Evolutionary conservation across 129 eudicot genomes (phyloP).

Genomic region (Silybum marianum): DNA sequence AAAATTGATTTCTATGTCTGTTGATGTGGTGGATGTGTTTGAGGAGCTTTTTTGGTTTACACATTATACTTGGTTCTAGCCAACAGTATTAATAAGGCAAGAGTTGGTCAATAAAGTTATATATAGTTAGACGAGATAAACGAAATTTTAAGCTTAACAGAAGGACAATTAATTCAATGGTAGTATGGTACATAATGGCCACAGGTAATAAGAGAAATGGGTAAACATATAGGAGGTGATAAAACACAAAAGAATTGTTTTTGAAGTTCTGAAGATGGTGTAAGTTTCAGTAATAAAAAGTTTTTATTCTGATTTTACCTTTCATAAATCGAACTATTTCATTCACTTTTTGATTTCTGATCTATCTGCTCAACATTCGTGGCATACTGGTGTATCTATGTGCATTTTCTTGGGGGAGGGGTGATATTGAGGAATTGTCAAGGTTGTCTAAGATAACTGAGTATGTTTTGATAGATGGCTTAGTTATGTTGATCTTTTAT

Average conservation of each 20-base stretch:
- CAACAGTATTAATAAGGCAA: neutral
- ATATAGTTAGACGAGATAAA: neutral
- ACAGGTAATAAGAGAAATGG: neutral
- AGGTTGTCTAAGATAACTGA: too few species aligned
- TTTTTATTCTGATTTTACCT: too few species aligned
- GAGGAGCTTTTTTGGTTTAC: too few species aligned
- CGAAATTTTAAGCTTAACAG: neutral
- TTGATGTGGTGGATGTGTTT: too few species aligned
- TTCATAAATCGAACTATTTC: too few species aligned
- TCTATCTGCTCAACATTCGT: too few species aligned
- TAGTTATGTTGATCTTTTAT: neutral
- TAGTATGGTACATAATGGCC: neutral
- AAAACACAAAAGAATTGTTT: neutral
- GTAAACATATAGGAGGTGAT: constrained; percentile 1
- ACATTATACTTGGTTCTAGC: neutral
- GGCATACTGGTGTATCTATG: neutral
- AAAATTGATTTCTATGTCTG: too few species aligned
- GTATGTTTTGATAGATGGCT: too few species aligned
- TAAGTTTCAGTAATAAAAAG: too few species aligned
- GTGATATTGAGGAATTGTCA: too few species aligned
- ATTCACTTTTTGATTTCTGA: too few species aligned
- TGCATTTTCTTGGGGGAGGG: too few species aligned
- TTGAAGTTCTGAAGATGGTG: neutral
- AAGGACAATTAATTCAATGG: neutral
- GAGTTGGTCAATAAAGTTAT: neutral